A percentile compares a stretch with the other conserved stretches of the same genome.
phyloP scores from a whole-genome alignment of 495 filamentous ascomycete genomes.

The Recurvomyces mirabilis region DNA sequence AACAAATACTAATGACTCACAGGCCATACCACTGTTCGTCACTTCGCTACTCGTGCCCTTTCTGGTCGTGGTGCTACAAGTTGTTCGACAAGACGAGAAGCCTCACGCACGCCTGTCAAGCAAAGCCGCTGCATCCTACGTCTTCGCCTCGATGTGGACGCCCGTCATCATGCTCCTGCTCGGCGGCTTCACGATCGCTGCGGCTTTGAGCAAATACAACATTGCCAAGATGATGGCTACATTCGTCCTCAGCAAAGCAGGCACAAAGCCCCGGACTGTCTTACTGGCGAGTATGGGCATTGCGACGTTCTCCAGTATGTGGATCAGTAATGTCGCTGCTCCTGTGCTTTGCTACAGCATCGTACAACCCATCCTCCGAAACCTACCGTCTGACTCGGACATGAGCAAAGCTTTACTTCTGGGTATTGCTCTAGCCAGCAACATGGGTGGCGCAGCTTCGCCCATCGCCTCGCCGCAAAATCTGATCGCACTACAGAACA shows the following conservation, averaged over 20 bases:
- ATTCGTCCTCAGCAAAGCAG: slow-evolving; percentile 92
- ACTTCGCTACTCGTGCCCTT: slow-evolving; percentile 91
- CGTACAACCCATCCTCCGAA: slow-evolving; percentile 85
- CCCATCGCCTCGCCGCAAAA: slow-evolving; percentile 97
- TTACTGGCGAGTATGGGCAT: slow-evolving; percentile 97
- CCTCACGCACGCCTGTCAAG: slow-evolving; percentile 58
- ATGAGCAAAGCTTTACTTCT: slow-evolving; percentile 94
- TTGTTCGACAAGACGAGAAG: slow-evolving; percentile 66
- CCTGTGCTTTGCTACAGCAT: slow-evolving; percentile 98
- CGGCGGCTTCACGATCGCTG: slow-evolving; percentile 91
- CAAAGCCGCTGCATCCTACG: slow-evolving; percentile 63
- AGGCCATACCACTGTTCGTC: slow-evolving; percentile 95
- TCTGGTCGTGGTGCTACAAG: slow-evolving; percentile 72
- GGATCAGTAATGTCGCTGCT: slow-evolving; percentile 96
- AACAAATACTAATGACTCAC: not conserved
- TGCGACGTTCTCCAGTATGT: slow-evolving; percentile 94
- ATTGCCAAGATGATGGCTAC: slow-evolving; percentile 96
- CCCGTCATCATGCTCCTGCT: slow-evolving; percentile 97
- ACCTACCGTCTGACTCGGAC: slow-evolving; percentile 74
- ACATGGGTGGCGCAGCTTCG: slow-evolving; percentile 90
- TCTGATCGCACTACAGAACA: slow-evolving; percentile 89
- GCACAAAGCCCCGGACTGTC: slow-evolving; percentile 75
- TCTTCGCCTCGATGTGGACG: slow-evolving; percentile 97
- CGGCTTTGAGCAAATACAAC: slow-evolving; percentile 89
- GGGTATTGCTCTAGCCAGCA: slow-evolving; percentile 88